Percentiles rank a stretch among this genome's conserved stretches.
Evolutionary conservation across 139 green algal genomes (phyloP).

Genomic region (Coelastrella sp.): DNA sequence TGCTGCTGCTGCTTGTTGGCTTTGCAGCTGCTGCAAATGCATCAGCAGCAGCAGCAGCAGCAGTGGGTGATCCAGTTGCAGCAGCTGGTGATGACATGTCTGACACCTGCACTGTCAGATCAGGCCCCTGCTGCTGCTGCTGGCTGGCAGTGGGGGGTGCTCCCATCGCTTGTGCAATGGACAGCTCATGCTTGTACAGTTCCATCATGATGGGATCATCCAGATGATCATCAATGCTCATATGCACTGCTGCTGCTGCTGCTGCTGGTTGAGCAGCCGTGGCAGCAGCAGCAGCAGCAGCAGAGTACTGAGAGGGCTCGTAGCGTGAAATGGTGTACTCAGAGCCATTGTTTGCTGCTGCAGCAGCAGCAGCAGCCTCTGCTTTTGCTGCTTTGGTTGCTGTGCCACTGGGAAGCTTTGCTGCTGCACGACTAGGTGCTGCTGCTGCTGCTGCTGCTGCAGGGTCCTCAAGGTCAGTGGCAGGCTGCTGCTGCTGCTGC

Average conservation of each 20-base stretch:
- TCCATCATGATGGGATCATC: constrained; percentile 48
- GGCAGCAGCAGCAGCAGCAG: background rate
- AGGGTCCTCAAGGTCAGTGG: too few species aligned
- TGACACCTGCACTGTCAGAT: background rate
- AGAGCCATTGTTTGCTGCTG: background rate
- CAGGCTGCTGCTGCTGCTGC: background rate
- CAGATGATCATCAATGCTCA: constrained; percentile 40
- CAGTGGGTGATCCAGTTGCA: background rate
- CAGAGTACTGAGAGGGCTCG: background rate
- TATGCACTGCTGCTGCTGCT: background rate
- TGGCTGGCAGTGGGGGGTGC: background rate
- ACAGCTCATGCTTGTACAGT: constrained; percentile 45
- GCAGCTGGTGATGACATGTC: constrained; percentile 9
- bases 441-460: constrained; percentile 7
- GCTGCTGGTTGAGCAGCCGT: background rate
- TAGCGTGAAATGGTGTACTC: background rate
- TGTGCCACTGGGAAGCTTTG: background rate
- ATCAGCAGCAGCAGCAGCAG: background rate
- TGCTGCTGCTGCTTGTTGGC: constrained; percentile 9
- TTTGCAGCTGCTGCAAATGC: background rate
- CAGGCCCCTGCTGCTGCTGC: constrained; percentile 18
- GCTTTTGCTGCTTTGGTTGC: background rate
- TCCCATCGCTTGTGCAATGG: constrained; percentile 31
- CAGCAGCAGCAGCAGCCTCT: background rate
- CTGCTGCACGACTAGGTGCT: background rate